Evolutionary conservation across 495 filamentous ascomycete species (phyloP).

Genomic region (Tuber borchii): DNA sequence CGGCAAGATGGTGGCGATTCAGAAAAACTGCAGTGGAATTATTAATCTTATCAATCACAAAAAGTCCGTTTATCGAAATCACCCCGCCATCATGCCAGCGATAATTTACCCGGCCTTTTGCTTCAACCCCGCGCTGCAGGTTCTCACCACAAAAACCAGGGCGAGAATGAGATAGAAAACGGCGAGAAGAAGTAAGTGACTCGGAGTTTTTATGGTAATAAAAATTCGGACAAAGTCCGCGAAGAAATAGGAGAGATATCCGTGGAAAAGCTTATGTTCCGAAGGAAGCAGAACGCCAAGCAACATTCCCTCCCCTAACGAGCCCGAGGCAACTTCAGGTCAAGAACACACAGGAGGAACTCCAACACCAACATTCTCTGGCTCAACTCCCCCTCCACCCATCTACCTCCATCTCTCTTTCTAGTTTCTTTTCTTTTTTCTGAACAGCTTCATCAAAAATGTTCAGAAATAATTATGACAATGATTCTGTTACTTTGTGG

Average conservation of each 20-base stretch:
- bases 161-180: neutral
- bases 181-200: neutral
- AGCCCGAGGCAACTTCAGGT: constrained; percentile 18
- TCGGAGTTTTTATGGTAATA: neutral
- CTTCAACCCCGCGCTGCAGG: neutral
- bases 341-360: constrained; percentile 31
- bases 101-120: neutral
- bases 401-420: constrained; percentile 9
- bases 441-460: constrained; percentile 52
- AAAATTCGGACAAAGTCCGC: neutral
- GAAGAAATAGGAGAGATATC: neutral
- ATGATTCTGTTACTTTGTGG: constrained; percentile 99
- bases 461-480: constrained; percentile 99
- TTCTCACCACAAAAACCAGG: neutral
- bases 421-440: constrained; percentile 10
- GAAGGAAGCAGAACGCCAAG: neutral
- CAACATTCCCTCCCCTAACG: constrained; percentile 14
- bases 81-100: neutral
- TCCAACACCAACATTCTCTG: constrained; percentile 33
- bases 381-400: constrained; percentile 18
- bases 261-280: constrained; percentile 5
- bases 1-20: constrained; percentile 10
- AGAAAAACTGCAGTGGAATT: neutral
- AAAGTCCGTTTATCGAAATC: neutral
- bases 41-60: neutral